These are phyloP conservation scores for Monilinia aucupariae DNA, from an alignment of 2,329 filamentous ascomycete species.

Conservation along the genomic window DNA sequence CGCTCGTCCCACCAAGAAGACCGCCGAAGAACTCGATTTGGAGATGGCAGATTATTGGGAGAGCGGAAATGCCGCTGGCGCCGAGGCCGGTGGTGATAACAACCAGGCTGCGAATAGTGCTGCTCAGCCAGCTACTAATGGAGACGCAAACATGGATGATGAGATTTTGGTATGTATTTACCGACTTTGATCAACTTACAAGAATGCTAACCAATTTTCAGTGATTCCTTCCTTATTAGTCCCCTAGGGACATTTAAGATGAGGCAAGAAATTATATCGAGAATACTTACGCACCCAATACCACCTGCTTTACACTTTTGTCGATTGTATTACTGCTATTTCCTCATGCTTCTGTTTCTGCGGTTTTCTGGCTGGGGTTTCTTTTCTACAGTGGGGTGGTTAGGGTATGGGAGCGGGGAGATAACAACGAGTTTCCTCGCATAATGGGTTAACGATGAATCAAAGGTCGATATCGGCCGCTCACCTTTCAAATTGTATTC, in stretches of 20 bases:
- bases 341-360: constrained; percentile 12
- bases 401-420: not conserved
- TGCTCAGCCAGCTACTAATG: constrained; percentile 34
- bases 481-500: constrained; percentile 13
- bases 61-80: constrained; percentile 42
- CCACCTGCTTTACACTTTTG: constrained; percentile 5
- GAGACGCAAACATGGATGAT: constrained; percentile 61
- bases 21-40: constrained; percentile 87
- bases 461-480: not conserved
- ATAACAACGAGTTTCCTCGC: not conserved
- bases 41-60: constrained; percentile 96
- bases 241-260: not conserved
- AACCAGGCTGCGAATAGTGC: constrained; percentile 45
- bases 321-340: constrained; percentile 17
- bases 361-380: constrained; percentile 9
- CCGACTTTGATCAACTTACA: too few relatives aligned
- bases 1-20: constrained; percentile 73
- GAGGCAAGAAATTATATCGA: not conserved
- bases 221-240: not conserved
- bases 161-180: constrained; percentile 43
- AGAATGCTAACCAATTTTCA: not conserved
- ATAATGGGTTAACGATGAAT: constrained; percentile 16
- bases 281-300: not conserved
- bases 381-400: constrained; percentile 9
- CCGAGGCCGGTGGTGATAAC: constrained; percentile 44